phyloP scores from a whole-genome alignment of 106 monocot genomes.

The Dioscorea zingiberensis region DNA sequence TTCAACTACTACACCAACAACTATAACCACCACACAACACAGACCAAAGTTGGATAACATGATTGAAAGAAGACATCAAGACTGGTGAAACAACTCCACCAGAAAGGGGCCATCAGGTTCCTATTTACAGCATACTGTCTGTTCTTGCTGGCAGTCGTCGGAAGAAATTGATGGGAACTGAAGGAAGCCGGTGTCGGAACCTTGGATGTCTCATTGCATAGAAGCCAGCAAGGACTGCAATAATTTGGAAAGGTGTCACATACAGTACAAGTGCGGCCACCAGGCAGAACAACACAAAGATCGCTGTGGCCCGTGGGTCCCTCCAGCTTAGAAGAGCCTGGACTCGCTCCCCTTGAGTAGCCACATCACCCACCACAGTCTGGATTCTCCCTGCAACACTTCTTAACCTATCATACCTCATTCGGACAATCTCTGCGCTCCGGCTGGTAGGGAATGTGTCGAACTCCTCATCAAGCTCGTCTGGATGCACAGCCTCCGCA shows the following conservation, averaged over 20 bases:
- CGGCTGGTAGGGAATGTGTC: slow-evolving; percentile 36
- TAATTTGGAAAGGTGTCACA: slow-evolving; percentile 38
- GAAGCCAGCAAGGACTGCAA: slow-evolving; percentile 26
- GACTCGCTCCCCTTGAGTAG: slow-evolving; percentile 40
- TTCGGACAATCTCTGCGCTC: slow-evolving; percentile 24
- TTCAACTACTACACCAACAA: not conserved
- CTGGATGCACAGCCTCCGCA: slow-evolving; percentile 34
- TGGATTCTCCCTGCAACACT: slow-evolving; percentile 45
- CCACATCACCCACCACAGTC: slow-evolving; percentile 40
- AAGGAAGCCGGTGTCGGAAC: slow-evolving; percentile 38
- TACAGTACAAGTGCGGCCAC: slow-evolving; percentile 28
- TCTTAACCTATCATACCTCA: slow-evolving; percentile 44
- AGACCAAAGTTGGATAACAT: not conserved
- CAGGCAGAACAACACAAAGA: slow-evolving; percentile 40
- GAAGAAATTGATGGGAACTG: slow-evolving; percentile 34
- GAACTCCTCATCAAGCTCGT: slow-evolving; percentile 47
- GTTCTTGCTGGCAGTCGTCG: slow-evolving; percentile 38
- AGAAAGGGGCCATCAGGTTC: not conserved
- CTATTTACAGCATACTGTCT: slow-evolving; percentile 34
- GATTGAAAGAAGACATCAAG: not conserved
- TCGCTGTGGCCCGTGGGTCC: slow-evolving; percentile 38
- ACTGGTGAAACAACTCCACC: slow-evolving; percentile 4
- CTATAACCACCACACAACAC: not conserved
- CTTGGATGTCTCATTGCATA: slow-evolving; percentile 42
- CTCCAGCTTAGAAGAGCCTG: slow-evolving; percentile 46